A percentile compares a stretch with the other conserved stretches of the same genome.
phyloP scores from a whole-genome alignment of 2,329 filamentous ascomycete genomes.

The Anthostomella pinea region DNA sequence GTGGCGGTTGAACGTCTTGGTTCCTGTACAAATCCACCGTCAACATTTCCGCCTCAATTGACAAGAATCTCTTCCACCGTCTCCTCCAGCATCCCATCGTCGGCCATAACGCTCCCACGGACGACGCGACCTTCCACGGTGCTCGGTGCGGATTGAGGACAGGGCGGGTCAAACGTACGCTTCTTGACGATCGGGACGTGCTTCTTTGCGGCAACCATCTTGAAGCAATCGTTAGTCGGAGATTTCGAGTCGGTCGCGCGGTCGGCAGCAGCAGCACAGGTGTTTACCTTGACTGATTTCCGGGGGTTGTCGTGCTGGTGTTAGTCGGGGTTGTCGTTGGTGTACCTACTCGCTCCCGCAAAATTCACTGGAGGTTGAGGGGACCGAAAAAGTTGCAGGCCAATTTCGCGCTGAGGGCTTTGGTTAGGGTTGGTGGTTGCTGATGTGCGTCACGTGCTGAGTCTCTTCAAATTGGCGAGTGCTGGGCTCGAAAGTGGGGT shows the following conservation, averaged over 20 bases:
- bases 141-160: slow-evolving; percentile 9
- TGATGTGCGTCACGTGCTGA: slow-evolving; percentile 18
- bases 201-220: slow-evolving; percentile 99
- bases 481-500: slow-evolving; percentile 1
- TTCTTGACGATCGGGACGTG: slow-evolving; percentile 99
- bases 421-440: slow-evolving; percentile 18
- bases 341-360: slow-evolving; percentile 23
- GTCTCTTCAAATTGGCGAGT: background rate
- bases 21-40: slow-evolving; percentile 59
- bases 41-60: slow-evolving; percentile 29
- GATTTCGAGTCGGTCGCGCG: background rate
- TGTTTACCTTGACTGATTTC: slow-evolving; percentile 30
- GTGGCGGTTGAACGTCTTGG: slow-evolving; percentile 93
- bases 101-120: too few species aligned
- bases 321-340: slow-evolving; percentile 26
- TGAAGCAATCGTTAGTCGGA: slow-evolving; percentile 26
- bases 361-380: slow-evolving; percentile 22
- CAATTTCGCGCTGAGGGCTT: slow-evolving; percentile 24
- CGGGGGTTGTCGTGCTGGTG: too few species aligned
- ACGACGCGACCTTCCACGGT: too few species aligned
- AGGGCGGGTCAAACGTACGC: slow-evolving; percentile 66
- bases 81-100: too few species aligned
- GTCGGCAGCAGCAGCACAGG: slow-evolving; percentile 1
- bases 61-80: too few species aligned
- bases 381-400: slow-evolving; percentile 21